Evolutionary conservation across 1,284 basidiomycete genomes (phyloP), one percentile per base, ranked within the genome.

Genomic region (Termitomyces sp.): DNA sequence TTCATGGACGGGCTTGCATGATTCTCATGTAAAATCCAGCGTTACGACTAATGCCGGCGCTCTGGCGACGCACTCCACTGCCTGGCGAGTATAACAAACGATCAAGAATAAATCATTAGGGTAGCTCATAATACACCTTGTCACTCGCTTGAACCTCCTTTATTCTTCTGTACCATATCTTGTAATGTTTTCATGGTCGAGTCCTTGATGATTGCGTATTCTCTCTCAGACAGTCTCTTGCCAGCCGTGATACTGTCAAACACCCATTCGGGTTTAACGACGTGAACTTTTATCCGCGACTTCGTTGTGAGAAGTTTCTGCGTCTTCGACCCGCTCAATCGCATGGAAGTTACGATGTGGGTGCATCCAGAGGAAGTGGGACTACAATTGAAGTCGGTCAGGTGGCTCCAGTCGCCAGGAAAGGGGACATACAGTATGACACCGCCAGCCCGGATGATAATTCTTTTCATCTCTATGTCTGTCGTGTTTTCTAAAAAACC

Each of bases 21-120:
- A n/a, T n/a, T n/a, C n/a, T n/a, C n/a, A n/a, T n/a, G n/a, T n/a
- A n/a, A n/a, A n/a, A n/a, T n/a, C n/a, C n/a, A n/a, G n/a, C n/a
- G n/a, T n/a, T n/a, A n/a, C n/a, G n/a, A n/a, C n/a, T n/a, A 83
- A 96, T 59, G 73, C 88, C 40, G 90, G 94, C 18, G 81, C 84
- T 37, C 69, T 97, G 54, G 92, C 86, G 67, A 88, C 83, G 64
- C 70, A 93, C 14, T 88, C 87, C 1, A 91, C n/a, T n/a, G n/a
- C n/a, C n/a, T n/a, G n/a, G n/a, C n/a, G n/a, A n/a, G n/a, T n/a
- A n/a, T n/a, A n/a, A 44, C 28, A 43, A 16, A 42, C 10, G 13
- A 31, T n/a, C n/a, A n/a, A n/a, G n/a, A 13, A 44, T 21, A 31
- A 19, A 14, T 26, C 14, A n/a, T 42, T 16, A 11, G 5, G 35